A percentile compares a stretch with the other conserved stretches of the same genome.
Evolutionary conservation across 2,329 filamentous ascomycete genomes (phyloP).

Genomic region (Dryadomyces sulphureus): DNA sequence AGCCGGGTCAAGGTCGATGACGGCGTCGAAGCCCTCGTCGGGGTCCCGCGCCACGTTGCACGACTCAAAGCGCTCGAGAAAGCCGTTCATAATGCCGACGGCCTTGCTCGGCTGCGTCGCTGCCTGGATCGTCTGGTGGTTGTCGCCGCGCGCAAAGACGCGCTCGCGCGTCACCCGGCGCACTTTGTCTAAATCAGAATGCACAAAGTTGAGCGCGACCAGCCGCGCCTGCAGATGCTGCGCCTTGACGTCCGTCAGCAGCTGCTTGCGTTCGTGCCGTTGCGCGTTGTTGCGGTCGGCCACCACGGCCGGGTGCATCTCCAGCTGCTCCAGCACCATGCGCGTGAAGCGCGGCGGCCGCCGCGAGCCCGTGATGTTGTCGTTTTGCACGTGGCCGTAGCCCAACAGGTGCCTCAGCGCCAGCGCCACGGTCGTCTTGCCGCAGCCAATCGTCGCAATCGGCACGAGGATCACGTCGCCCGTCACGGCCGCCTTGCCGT

Average conservation of each 20-base stretch:
- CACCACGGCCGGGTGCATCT: constrained; percentile 56
- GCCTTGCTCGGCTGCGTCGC: constrained; percentile 60
- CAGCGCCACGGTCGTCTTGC: constrained; percentile 84
- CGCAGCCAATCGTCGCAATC: constrained; percentile 86
- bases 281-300: constrained; percentile 93
- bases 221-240: constrained; percentile 51
- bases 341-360: constrained; percentile 68
- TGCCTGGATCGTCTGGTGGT: constrained; percentile 94
- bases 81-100: constrained; percentile 86
- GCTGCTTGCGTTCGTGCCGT: constrained; percentile 71
- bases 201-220: constrained; percentile 79
- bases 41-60: constrained; percentile 52
- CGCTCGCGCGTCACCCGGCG: constrained; percentile 61
- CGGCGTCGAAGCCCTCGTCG: constrained; percentile 66
- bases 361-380: constrained; percentile 73
- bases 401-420: constrained; percentile 70
- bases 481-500: constrained; percentile 36
- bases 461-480: constrained; percentile 71
- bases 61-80: constrained; percentile 73
- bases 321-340: constrained; percentile 50
- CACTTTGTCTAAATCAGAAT: constrained; percentile 62
- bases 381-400: constrained; percentile 93
- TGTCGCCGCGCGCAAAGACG: constrained; percentile 76
- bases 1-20: constrained; percentile 73
- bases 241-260: constrained; percentile 62